Percentiles rank a stretch among this genome's conserved stretches.
These are phyloP conservation scores for Hyaloscypha finlandica DNA, from an alignment of 495 filamentous ascomycete genomes.

Conservation along the genomic window DNA sequence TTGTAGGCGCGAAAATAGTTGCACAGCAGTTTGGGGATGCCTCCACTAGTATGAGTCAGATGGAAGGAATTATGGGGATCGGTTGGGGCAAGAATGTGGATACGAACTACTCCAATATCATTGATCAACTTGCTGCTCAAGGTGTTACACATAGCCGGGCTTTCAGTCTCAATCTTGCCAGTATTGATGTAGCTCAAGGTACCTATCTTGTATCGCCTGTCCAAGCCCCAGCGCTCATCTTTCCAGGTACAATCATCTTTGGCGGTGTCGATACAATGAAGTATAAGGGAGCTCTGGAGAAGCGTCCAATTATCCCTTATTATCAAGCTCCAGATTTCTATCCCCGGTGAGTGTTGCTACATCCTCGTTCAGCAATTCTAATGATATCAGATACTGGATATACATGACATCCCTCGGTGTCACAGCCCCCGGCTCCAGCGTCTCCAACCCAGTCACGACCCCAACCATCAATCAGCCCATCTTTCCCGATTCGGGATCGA, in stretches of 20 bases:
- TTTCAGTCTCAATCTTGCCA: conserved; percentile 18
- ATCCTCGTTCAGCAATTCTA: background rate
- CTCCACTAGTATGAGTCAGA: background rate
- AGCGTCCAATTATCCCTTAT: conserved; percentile 21
- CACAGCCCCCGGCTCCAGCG: conserved; percentile 11
- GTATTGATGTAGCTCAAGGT: conserved; percentile 14
- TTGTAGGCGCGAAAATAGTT: conserved; percentile 6
- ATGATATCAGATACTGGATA: conserved; percentile 21
- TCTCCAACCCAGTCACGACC: background rate
- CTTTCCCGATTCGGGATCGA: conserved; percentile 18
- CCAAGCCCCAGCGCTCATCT: background rate
- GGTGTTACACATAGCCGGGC: conserved; percentile 19
- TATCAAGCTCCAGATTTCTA: conserved; percentile 15
- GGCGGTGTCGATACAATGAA: conserved; percentile 24
- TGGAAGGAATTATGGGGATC: conserved; percentile 15
- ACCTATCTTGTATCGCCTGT: background rate
- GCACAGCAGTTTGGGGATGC: conserved; percentile 8
- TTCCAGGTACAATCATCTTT: conserved; percentile 30
- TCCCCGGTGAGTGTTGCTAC: conserved; percentile 14
- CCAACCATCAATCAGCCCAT: conserved; percentile 10
- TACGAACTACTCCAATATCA: conserved; percentile 4
- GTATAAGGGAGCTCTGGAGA: conserved; percentile 13
- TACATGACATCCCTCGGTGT: conserved; percentile 20
- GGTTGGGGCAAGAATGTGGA: background rate
- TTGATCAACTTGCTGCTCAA: conserved; percentile 16